Conservation (phyloP, 768 basidiomycete species). For the Rhodosporidiobolus sp. region DNA sequence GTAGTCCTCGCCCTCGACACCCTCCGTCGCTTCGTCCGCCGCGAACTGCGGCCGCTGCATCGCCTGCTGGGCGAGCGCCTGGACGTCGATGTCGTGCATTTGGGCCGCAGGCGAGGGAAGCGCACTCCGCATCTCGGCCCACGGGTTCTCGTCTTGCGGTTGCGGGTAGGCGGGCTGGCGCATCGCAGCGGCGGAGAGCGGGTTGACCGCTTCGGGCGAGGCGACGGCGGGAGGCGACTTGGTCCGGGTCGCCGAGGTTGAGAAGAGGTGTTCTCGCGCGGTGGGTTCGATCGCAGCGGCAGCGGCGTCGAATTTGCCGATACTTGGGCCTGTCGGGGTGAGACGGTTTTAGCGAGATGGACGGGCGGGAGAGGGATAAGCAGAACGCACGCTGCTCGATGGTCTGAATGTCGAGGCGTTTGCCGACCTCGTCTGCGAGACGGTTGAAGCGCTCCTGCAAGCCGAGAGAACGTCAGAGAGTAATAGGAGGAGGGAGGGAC, state of each 20-base stretch:
- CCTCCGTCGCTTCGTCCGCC: conserved; percentile 90
- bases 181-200: conserved; percentile 35
- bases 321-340: conserved; percentile 67
- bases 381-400: conserved; percentile 49
- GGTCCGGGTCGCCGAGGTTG: conserved; percentile 21
- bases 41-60: conserved; percentile 86
- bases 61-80: conserved; percentile 43
- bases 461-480: neutral
- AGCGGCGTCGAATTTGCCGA: conserved; percentile 72
- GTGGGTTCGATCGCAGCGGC: conserved; percentile 72
- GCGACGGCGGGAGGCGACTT: neutral
- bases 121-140: conserved; percentile 30
- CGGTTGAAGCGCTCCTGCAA: conserved; percentile 75
- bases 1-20: conserved; percentile 56
- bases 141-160: conserved; percentile 17
- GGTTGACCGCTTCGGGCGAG: conserved; percentile 8
- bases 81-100: conserved; percentile 50
- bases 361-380: neutral
- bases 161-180: conserved; percentile 28
- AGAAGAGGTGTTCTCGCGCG: conserved; percentile 76
- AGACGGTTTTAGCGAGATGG: conserved; percentile 46
- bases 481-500: neutral
- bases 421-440: conserved; percentile 89
- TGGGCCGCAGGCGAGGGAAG: conserved; percentile 37
- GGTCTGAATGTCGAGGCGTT: conserved; percentile 90